Percentiles rank a stretch among this genome's conserved stretches.
phyloP scores from a whole-genome alignment of 2,329 filamentous ascomycete species.

The Aspergillus ochraceoroseus region DNA sequence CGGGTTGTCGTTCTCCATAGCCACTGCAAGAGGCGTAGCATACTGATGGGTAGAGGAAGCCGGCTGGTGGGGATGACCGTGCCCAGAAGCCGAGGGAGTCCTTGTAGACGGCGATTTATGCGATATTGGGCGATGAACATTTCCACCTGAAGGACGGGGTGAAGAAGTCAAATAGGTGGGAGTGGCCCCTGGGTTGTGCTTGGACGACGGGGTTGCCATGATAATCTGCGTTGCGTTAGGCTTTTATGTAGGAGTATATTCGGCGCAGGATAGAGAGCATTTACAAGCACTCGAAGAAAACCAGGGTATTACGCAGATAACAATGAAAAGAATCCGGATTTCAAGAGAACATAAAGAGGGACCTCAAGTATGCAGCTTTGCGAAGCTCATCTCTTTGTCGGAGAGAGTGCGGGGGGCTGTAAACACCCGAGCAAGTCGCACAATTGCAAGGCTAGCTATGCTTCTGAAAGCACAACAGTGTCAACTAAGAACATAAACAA shows the following conservation, averaged over 20 bases:
- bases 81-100: slow-evolving; percentile 41
- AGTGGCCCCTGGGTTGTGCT: slow-evolving; percentile 40
- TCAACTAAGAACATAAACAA: neutral
- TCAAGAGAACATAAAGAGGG: slow-evolving; percentile 1
- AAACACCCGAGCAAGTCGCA: neutral
- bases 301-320: slow-evolving; percentile 7
- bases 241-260: neutral
- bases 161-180: slow-evolving; percentile 44
- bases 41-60: slow-evolving; percentile 41
- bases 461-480: neutral
- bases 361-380: neutral
- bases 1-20: slow-evolving; percentile 38
- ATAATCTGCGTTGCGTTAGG: slow-evolving; percentile 2
- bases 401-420: neutral
- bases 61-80: slow-evolving; percentile 33
- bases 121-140: slow-evolving; percentile 39
- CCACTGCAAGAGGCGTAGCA: slow-evolving; percentile 41
- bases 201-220: slow-evolving; percentile 47
- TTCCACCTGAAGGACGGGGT: slow-evolving; percentile 40
- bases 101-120: slow-evolving; percentile 46
- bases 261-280: neutral
- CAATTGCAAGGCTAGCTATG: neutral
- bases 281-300: neutral
- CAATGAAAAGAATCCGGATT: slow-evolving; percentile 2
- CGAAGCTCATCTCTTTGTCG: slow-evolving; percentile 7